Evolutionary conservation across 352 stramenopile genomes (phyloP), one percentile per base, ranked within the genome.

Genomic region (Nothophytophthora sp.): DNA sequence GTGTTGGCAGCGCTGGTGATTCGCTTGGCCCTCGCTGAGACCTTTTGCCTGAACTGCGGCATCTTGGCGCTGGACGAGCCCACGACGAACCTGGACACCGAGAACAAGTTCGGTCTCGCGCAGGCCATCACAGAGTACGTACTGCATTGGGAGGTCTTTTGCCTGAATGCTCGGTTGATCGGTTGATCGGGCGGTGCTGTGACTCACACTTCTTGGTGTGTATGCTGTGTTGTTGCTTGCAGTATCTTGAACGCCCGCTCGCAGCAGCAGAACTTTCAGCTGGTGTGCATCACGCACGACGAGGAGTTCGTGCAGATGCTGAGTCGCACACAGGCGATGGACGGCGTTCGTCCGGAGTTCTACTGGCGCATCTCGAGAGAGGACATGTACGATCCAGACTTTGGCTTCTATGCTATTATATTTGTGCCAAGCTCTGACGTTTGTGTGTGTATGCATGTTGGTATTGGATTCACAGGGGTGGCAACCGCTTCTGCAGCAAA

Each of bases 251-350:
- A 94, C 33, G 89, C 90, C 11, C 85, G 98, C 29, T 77, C 86
- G 3, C 73, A 88, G 20, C 97, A 99, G 72, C 83, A 92, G 46
- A 99, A 99, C 70, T 99, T 99, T 63, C 98, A 99, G 74, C 85
- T 99, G 34, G 87, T 99, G 24, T 92, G 98, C 39, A 99, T 99
- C 72, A 99, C 98, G 2, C 98, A 99, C 77, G 98, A 99, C 66
- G 96, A 99, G 70, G 94, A 93, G 27, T 96, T 95, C 50, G 85
- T 96, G 33, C 81, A 94, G 55, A 95, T 94, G 81, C 73, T 96
- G 6, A 91, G 79, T 24, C 75, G 81, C 19, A 88, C 86, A 10
- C 83, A 93, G 50, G 62, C 79, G 6, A 77, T 94, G 65, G 80
- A 87, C 12, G 81, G 81, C 19, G 77, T 70, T 2, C 74, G 82